Conservation (phyloP, 2,329 filamentous ascomycete species). For the Paecilomyces sp. region DNA sequence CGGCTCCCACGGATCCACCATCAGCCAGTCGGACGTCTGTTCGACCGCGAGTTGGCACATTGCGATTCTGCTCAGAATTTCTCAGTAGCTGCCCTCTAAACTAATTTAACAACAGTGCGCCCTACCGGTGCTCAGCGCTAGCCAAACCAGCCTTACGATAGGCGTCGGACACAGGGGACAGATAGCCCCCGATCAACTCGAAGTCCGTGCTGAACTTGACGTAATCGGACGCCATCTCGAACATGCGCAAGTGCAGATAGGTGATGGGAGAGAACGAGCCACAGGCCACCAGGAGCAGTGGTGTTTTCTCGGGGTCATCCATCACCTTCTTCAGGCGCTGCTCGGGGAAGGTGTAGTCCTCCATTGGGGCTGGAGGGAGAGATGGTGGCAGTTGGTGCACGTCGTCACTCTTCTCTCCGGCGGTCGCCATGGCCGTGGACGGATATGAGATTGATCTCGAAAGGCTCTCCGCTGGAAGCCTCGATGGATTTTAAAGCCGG, state of each 20-base stretch:
- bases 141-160: constrained; percentile 78
- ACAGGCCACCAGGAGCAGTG: constrained; percentile 42
- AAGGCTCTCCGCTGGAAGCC: not conserved
- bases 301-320: constrained; percentile 41
- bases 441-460: not conserved
- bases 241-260: constrained; percentile 49
- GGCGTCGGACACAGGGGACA: constrained; percentile 68
- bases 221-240: constrained; percentile 78
- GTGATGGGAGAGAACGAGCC: constrained; percentile 66
- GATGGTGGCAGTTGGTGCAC: constrained; percentile 15
- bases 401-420: constrained; percentile 20
- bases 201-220: constrained; percentile 68
- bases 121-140: constrained; percentile 59
- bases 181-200: constrained; percentile 79
- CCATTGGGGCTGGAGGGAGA: constrained; percentile 22
- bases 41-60: constrained; percentile 79
- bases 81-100: not conserved
- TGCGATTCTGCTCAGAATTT: constrained; percentile 47
- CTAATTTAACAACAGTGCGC: not conserved
- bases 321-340: constrained; percentile 39
- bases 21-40: constrained; percentile 68
- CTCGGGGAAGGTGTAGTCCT: constrained; percentile 39
- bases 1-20: constrained; percentile 89
- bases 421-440: constrained; percentile 21
- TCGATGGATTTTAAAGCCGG: not conserved